Base-by-base conservation (phyloP, 1,139 yeast species). In the Taphrina communis region DNA sequence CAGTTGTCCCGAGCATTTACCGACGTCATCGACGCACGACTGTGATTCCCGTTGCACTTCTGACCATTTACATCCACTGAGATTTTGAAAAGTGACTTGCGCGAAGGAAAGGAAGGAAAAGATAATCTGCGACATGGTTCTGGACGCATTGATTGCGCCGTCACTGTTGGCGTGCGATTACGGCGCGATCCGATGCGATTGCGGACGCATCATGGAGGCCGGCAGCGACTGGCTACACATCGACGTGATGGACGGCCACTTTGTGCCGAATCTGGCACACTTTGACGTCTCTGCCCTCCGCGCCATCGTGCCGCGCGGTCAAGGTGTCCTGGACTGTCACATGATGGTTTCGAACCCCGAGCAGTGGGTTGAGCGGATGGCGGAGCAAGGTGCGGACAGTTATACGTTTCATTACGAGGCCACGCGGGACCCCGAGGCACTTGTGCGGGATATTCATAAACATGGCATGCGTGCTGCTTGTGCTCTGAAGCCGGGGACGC, bases 241-340 rank as follows among this genome's bases (percentile, higher is more conserved):
- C 69, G 99, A 94, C 79, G 95, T 94, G 66, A 94, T 94, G 99
- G 99, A 94, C 78, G 98, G 99, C 69, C 94, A 94, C 80, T 94
- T 94, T 79, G 99, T 95, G 63, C 99, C 99, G 74, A 94, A 95
- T 81, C 88, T 94, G 75, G 88, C 97, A 6, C 83, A 94, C 77
- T 99, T 99, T 17, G 91, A 96, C 57, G 92, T 94, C 70, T 81
- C 86, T 71, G 87, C 93, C 55, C 84, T 94, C 75, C 86, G 99
- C 76, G 83, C 85, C 73, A 86, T 86, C 70, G 83, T 93, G 67
- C 97, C 98, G 65, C 81, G 85, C 75, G 84, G 82, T 53, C 81
- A 82, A 63, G 87, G 89, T n/a, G 93, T 92, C 77, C 93, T 94
- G 76, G 99, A 94, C 79, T 92, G 98, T 79, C 99, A 94, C 80